Percentiles rank a stretch among this genome's conserved stretches.
Evolutionary conservation across 805 yeast genomes (phyloP).

Genomic region (Myxozyma udenii): DNA sequence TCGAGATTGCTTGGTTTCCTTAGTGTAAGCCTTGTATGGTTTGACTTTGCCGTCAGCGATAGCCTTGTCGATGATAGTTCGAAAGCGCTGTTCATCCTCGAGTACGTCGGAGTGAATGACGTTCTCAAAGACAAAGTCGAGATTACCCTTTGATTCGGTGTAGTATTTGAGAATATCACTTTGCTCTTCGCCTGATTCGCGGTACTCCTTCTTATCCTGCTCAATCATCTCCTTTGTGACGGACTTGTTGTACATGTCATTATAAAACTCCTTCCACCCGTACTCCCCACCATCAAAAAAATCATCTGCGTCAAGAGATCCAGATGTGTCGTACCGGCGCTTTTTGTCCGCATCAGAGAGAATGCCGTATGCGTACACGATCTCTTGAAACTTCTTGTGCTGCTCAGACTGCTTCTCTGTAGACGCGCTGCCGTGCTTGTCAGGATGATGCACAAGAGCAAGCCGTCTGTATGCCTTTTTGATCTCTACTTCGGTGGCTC

Average conservation of each 20-base stretch:
- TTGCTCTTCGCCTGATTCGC: conserved; percentile 42
- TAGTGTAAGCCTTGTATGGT: conserved; percentile 46
- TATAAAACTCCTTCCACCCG: conserved; percentile 40
- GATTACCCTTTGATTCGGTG: conserved; percentile 61
- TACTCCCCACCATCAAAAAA: conserved; percentile 17
- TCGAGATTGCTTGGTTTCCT: conserved; percentile 37
- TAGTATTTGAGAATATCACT: conserved; percentile 63
- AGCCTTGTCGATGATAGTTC: conserved; percentile 49
- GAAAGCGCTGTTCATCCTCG: conserved; percentile 61
- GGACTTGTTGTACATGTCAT: conserved; percentile 36
- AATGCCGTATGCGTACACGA: conserved; percentile 73
- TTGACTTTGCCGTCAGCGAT: conserved; percentile 43
- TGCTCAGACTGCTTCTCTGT: conserved; percentile 30
- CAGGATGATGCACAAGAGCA: conserved; percentile 70
- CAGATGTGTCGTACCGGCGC: conserved; percentile 65
- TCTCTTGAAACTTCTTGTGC: conserved; percentile 54
- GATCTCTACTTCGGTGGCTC: conserved; percentile 49
- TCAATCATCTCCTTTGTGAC: conserved; percentile 51
- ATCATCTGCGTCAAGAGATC: conserved; percentile 48
- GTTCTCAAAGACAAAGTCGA: conserved; percentile 64
- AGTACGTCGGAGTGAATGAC: conserved; percentile 73
- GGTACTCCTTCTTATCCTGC: conserved; percentile 64
- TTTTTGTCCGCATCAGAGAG: conserved; percentile 58
- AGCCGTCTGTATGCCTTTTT: conserved; percentile 64
- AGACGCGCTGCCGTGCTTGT: conserved; percentile 47